Evolutionary conservation across 73 alveolate genomes (phyloP).

Genomic region (Paraurostyla sp.): DNA sequence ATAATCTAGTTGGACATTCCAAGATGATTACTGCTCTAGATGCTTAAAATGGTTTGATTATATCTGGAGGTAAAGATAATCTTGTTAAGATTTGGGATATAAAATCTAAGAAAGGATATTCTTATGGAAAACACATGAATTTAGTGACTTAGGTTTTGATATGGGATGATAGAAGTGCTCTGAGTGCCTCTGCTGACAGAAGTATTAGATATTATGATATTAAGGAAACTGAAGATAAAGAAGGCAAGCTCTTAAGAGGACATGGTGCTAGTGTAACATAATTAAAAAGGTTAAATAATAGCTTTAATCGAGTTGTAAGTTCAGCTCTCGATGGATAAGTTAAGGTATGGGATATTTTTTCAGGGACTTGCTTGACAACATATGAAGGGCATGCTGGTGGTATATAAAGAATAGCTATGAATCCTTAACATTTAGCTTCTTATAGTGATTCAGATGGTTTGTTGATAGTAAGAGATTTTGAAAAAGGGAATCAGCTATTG

Average conservation of each 20-base stretch:
- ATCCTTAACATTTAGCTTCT: slow-evolving; percentile 34
- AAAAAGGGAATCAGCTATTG: slow-evolving; percentile 14
- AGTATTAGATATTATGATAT: slow-evolving; percentile 60
- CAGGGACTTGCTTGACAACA: slow-evolving; percentile 18
- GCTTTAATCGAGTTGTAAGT: slow-evolving; percentile 36
- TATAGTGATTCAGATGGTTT: slow-evolving; percentile 64
- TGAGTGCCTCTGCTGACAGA: slow-evolving; percentile 66
- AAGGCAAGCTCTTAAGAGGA: slow-evolving; percentile 25
- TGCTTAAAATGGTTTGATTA: slow-evolving; percentile 41
- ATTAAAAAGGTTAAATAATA: slow-evolving; percentile 39
- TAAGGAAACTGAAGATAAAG: background rate
- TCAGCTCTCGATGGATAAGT: slow-evolving; percentile 62
- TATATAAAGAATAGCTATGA: slow-evolving; percentile 32
- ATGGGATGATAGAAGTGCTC: slow-evolving; percentile 54
- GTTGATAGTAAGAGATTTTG: slow-evolving; percentile 53
- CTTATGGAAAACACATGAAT: slow-evolving; percentile 55
- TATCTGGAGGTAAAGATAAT: slow-evolving; percentile 71
- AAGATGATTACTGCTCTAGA: slow-evolving; percentile 67
- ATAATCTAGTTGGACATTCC: slow-evolving; percentile 62
- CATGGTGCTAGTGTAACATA: slow-evolving; percentile 42
- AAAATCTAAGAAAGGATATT: slow-evolving; percentile 48
- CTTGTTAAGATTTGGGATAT: slow-evolving; percentile 75
- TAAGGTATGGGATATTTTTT: slow-evolving; percentile 69
- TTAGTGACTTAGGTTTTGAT: slow-evolving; percentile 47
- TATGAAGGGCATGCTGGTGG: slow-evolving; percentile 48